phyloP scores from a whole-genome alignment of 2,329 filamentous ascomycete genomes.

The Botrytis medusae region DNA sequence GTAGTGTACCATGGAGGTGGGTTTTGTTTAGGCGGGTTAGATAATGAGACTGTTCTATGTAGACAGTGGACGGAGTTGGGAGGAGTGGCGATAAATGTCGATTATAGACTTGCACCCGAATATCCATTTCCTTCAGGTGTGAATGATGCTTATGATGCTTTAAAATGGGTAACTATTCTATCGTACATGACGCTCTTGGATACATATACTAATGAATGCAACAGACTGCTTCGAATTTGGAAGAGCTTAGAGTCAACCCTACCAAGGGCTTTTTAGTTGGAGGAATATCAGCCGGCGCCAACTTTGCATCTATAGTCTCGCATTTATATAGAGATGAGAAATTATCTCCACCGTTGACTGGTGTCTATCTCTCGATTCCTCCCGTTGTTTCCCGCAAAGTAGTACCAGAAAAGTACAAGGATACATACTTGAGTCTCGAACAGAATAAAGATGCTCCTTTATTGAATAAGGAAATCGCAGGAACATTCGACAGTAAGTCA shows the following conservation, averaged over 20 bases:
- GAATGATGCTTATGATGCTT: conserved; percentile 47
- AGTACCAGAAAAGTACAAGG: conserved; percentile 42
- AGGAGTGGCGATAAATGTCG: conserved; percentile 45
- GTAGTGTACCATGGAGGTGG: conserved; percentile 43
- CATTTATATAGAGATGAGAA: conserved; percentile 45
- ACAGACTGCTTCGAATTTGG: conserved; percentile 18
- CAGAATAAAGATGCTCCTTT: conserved; percentile 45
- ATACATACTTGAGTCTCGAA: conserved; percentile 43
- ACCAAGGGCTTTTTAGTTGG: conserved; percentile 50
- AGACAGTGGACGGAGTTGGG: conserved; percentile 40
- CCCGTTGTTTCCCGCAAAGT: not conserved
- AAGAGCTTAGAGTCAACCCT: conserved; percentile 43
- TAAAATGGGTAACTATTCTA: conserved; percentile 44
- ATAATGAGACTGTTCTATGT: conserved; percentile 40
- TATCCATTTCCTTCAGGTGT: conserved; percentile 47
- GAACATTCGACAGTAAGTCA: conserved; percentile 34
- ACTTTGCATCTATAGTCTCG: conserved; percentile 43
- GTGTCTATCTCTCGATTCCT: conserved; percentile 48
- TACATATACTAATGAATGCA: not conserved
- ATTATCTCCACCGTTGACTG: conserved; percentile 47
- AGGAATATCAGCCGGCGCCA: conserved; percentile 49
- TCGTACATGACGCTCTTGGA: not conserved
- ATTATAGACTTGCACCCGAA: conserved; percentile 49
- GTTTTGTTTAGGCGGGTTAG: conserved; percentile 40
- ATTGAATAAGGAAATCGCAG: conserved; percentile 37